Percentiles rank a stretch among this genome's conserved stretches.
phyloP scores from a whole-genome alignment of 2,329 filamentous ascomycete species.

The Colletotrichum tofieldiae region DNA sequence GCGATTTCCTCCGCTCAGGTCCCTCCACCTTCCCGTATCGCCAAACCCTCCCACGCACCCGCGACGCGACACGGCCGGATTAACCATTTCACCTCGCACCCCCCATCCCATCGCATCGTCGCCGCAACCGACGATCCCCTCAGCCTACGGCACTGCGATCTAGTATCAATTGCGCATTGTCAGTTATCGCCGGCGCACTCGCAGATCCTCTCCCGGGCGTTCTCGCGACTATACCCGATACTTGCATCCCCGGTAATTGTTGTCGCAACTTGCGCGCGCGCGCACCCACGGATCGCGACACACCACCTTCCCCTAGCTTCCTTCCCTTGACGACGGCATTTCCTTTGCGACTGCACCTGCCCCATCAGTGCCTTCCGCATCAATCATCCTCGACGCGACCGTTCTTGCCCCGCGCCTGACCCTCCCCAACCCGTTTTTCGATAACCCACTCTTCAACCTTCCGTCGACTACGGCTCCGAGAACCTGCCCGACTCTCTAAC shows the following conservation, averaged over 20 bases:
- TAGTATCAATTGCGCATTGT: constrained; percentile 16
- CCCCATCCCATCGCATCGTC: constrained; percentile 7
- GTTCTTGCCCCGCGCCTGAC: not conserved
- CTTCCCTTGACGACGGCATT: constrained; percentile 15
- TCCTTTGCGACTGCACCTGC: constrained; percentile 8
- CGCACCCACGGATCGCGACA: constrained; percentile 22
- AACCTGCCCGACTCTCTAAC: not conserved
- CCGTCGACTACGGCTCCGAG: not conserved
- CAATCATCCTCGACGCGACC: not conserved
- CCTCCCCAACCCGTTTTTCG: not conserved
- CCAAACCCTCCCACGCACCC: constrained; percentile 25
- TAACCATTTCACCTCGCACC: constrained; percentile 24
- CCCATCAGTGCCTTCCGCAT: constrained; percentile 14
- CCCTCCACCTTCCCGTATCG: constrained; percentile 47
- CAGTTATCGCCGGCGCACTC: constrained; percentile 18
- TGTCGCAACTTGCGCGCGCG: constrained; percentile 12
- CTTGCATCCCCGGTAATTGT: constrained; percentile 12
- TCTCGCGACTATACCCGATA: constrained; percentile 2
- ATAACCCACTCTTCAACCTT: not conserved
- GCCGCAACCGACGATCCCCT: constrained; percentile 21
- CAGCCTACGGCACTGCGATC: constrained; percentile 11
- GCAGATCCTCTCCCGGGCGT: not conserved
- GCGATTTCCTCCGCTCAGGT: constrained; percentile 60
- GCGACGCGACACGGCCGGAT: constrained; percentile 34
- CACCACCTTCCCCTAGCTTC: constrained; percentile 9